Evolutionary conservation across 805 yeast species (phyloP), one percentile per base, ranked within the genome.

Genomic region (Cyberlindnera mycetangii): DNA sequence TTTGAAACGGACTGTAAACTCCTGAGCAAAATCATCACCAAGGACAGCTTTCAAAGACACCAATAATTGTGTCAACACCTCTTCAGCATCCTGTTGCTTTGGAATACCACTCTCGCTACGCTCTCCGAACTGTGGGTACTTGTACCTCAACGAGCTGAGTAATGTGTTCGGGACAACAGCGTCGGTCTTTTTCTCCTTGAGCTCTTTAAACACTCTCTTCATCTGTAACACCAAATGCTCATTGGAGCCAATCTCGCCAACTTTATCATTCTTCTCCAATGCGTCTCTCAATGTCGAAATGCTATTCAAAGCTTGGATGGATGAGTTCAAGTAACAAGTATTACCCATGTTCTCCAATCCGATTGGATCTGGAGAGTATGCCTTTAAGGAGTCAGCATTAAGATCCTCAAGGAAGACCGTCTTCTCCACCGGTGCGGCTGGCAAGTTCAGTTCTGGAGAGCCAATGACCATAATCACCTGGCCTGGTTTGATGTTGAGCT

Each of bases 81-180:
- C 99, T 68, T 93, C 99, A 0, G 99, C 99, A 70, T 93, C 99
- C 68, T 93, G 99, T 68, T 93, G 99, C 65, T 88, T 89, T 61
- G 76, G 85, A 45, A 75, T 68, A 1, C 97, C 97, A 34, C 70
- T 67, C 40, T 71, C 70, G 49, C 79, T 84, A 48, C 80, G 78
- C 62, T 92, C 97, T 34, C 85, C 86, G 66, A 93, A 93, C 66
- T 93, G 98, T 2, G 98, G 97, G 60, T 79, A 85, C 15, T 71
- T 68, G 38, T 72, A 68, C 62, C 97, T 80, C 53, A 87, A 70
- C 24, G 78, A 69, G 30, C 79, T 71, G 49, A 93, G 69, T 47
- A 92, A 77, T 33, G 79, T 70, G 35, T 79, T 64, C 16, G 98
- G 98, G 43, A 79, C 76, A 40, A 85, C 76, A n/a, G 76, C 69